These are phyloP conservation scores for Chrysanthemum seticuspe DNA, from an alignment of 129 eudicot species.

Conservation along the genomic window DNA sequence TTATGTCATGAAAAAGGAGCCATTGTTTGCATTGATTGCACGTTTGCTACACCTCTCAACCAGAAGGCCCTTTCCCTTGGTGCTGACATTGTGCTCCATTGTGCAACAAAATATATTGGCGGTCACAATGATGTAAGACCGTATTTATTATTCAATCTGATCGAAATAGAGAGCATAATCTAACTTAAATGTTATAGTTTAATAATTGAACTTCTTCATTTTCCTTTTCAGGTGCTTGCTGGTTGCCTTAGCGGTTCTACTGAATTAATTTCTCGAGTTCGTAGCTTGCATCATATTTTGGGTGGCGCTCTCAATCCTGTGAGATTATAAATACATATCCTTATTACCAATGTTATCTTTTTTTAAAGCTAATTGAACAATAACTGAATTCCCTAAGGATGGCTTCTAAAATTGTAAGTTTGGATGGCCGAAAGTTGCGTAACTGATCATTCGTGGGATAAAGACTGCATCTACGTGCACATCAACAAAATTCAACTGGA, in stretches of 20 bases:
- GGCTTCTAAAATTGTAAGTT: neutral
- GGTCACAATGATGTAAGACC: constrained; percentile 87
- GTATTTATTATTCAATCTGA: neutral
- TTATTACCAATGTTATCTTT: neutral
- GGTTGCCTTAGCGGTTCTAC: constrained; percentile 87
- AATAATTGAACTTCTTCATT: neutral
- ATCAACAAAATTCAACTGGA: constrained; percentile 85
- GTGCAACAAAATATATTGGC: constrained; percentile 79
- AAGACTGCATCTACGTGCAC: constrained; percentile 90
- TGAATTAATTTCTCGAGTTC: constrained; percentile 58
- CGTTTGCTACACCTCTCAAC: constrained; percentile 87
- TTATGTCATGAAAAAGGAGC: constrained; percentile 83
- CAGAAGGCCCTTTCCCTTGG: constrained; percentile 91
- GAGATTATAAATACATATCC: no score
- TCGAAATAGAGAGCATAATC: neutral
- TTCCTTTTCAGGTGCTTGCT: constrained; percentile 63
- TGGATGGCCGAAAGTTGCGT: constrained; percentile 69
- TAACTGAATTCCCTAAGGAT: no score
- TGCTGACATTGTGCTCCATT: constrained; percentile 81
- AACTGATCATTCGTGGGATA: constrained; percentile 78
- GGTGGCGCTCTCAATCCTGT: constrained; percentile 94
- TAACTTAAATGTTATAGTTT: no score
- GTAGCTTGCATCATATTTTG: constrained; percentile 75
- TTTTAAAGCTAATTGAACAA: no score
- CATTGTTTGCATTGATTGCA: constrained; percentile 81